phyloP scores from a whole-genome alignment of 2,329 filamentous ascomycete species.

The Myriosclerotinia duriaeana region DNA sequence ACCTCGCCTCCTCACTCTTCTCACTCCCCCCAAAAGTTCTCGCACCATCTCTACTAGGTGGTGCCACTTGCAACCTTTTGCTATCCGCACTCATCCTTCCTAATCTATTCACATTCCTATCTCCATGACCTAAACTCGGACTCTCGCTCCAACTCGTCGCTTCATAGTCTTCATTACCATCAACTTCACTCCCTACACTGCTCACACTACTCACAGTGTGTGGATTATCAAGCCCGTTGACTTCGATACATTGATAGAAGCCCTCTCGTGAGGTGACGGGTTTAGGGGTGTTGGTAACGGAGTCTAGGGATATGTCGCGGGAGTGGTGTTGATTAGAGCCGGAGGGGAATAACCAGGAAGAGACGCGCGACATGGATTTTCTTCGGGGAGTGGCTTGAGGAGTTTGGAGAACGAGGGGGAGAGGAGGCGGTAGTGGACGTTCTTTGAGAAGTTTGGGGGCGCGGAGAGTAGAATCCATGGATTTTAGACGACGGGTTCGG shows the following conservation, averaged over 20 bases:
- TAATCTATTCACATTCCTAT: background rate
- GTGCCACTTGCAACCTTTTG: conserved; percentile 4
- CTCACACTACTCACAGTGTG: conserved; percentile 3
- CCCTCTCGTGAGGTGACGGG: conserved; percentile 54
- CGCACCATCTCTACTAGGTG: background rate
- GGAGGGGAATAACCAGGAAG: conserved; percentile 55
- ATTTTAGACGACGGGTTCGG: conserved; percentile 21
- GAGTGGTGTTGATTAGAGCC: conserved; percentile 34
- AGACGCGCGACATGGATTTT: conserved; percentile 64
- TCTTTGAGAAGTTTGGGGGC: conserved; percentile 24
- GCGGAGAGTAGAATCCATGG: conserved; percentile 12
- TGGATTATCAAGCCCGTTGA: conserved; percentile 1
- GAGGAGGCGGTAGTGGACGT: conserved; percentile 48
- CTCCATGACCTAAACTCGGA: conserved; percentile 8
- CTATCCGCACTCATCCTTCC: conserved; percentile 1
- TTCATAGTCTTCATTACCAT: conserved; percentile 17
- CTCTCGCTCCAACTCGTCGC: conserved; percentile 22
- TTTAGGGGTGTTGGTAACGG: conserved; percentile 55
- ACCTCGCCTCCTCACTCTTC: conserved; percentile 42
- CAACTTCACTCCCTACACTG: conserved; percentile 8
- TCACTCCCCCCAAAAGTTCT: conserved; percentile 38
- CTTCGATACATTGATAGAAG: conserved; percentile 57
- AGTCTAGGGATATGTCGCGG: conserved; percentile 48
- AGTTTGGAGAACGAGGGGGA: conserved; percentile 54
- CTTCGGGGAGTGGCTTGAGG: conserved; percentile 59